Percentiles rank a stretch among this genome's conserved stretches.
Conservation (phyloP, 192 early-diverging fungal species). For the Umbelopsis ramanniana region DNA sequence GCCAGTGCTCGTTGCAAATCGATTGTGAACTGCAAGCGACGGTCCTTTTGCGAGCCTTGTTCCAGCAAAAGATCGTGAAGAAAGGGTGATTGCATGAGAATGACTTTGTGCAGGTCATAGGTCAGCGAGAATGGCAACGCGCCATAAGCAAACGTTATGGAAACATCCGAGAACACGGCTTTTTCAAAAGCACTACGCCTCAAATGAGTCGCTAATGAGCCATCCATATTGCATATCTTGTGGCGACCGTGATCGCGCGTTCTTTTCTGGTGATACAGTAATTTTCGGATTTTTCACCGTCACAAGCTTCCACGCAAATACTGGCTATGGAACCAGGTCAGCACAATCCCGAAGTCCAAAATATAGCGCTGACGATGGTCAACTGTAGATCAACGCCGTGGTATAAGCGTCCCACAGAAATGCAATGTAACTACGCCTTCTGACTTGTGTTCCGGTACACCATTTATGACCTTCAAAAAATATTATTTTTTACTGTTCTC, state of each 20-base stretch:
- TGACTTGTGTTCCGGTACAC: too few species aligned
- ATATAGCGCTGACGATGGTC: too few species aligned
- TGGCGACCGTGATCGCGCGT: neutral
- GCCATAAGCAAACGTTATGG: conserved; percentile 33
- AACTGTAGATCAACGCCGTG: too few species aligned
- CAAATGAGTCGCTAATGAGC: conserved; percentile 16
- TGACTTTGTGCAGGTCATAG: conserved; percentile 35
- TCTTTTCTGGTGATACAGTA: neutral
- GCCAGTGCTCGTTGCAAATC: conserved; percentile 31
- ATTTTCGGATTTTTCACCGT: neutral
- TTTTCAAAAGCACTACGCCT: conserved; percentile 35
- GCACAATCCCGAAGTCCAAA: too few species aligned
- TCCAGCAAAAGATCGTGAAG: conserved; percentile 26
- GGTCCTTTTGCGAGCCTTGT: conserved; percentile 1
- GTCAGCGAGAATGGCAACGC: conserved; percentile 36
- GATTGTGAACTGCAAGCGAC: conserved; percentile 21
- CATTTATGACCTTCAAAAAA: too few species aligned
- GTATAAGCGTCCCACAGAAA: too few species aligned
- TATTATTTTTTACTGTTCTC: too few species aligned
- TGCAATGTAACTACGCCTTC: too few species aligned
- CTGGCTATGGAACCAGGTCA: too few species aligned
- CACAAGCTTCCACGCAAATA: neutral
- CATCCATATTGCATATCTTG: neutral
- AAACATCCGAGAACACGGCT: conserved; percentile 35
- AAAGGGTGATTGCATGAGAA: conserved; percentile 35